Percentiles rank a stretch among this genome's conserved stretches.
These are phyloP conservation scores for Neoboletus subvelutipes DNA, from an alignment of 768 basidiomycete species.

Conservation along the genomic window DNA sequence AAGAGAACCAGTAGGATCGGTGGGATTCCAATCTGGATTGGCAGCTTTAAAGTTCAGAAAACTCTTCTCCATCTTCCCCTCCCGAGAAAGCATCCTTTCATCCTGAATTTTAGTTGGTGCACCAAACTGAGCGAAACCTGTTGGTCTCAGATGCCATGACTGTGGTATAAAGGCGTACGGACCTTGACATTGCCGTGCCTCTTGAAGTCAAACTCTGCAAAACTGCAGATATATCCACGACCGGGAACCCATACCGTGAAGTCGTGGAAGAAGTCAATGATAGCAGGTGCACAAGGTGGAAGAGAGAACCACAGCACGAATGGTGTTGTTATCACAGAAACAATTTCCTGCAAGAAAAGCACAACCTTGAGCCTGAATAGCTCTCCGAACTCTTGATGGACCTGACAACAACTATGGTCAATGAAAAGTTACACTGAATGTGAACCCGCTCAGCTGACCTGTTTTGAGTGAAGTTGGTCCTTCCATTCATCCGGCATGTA, in stretches of 20 bases:
- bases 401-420: constrained; percentile 42
- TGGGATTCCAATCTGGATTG: constrained; percentile 93
- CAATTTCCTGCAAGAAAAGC: constrained; percentile 83
- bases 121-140: constrained; percentile 59
- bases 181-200: constrained; percentile 91
- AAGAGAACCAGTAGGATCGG: constrained; percentile 86
- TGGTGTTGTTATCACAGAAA: constrained; percentile 91
- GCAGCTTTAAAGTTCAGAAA: constrained; percentile 95
- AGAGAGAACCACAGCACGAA: constrained; percentile 93
- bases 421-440: background rate
- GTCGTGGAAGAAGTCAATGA: constrained; percentile 98
- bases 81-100: constrained; percentile 77
- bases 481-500: constrained; percentile 97
- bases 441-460: constrained; percentile 42
- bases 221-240: constrained; percentile 94
- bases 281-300: constrained; percentile 82
- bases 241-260: constrained; percentile 97
- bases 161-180: constrained; percentile 17
- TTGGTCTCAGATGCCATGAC: background rate
- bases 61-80: constrained; percentile 99
- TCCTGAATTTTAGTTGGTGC: constrained; percentile 70
- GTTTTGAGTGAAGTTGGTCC: constrained; percentile 81
- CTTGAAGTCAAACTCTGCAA: constrained; percentile 98
- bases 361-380: constrained; percentile 92
- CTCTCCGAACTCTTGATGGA: constrained; percentile 88